Evolutionary conservation across 2,329 filamentous ascomycete species (phyloP), one percentile per base, ranked within the genome.

Genomic region (Venturia nashicola): DNA sequence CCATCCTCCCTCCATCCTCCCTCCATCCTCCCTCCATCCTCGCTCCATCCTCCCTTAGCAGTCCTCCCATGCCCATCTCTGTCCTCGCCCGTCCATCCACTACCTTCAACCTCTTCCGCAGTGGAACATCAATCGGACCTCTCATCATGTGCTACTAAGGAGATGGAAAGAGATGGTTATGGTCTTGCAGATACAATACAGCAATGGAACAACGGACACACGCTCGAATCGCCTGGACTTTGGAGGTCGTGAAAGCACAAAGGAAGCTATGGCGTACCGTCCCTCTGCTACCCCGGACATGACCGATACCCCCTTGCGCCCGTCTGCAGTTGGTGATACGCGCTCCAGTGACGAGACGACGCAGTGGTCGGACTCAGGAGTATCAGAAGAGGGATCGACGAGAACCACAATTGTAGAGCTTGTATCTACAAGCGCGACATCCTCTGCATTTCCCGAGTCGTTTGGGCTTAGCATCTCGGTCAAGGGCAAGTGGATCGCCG

Each of bases 341-440:
- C 39, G 36, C 42, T 44, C 59, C 39, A 44, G 42, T 12, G 23
- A 60, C 20, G 59, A 12, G 36, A 44, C 59, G 36, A 60, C 39
- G 27, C 36, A 27, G 59, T 42, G 16, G 18, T 27, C 20, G 16
- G 42, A 20, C 42, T 42, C 59, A 44, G 59, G 20, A 23, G 18
- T 44, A 6, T 44, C 59, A 16, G 23, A 44, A 23, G 36, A 60
- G 11, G 36, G 39, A 16, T 60, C 59, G 20, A 60, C 59, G 39
- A 34, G 51, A 46, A 66, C 65, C 34, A 92, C 87, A 1, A 77
- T 87, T 34, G 81, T 94, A 69, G 90, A 86, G 69, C 78, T 94
- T 62, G 85, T 92, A n/a, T 92, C 88, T 59, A 89, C 86, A 59
- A 90, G 87, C n/a, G 89, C 89, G 70, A 91, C 87, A 73, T 91